Percentiles rank a stretch among this genome's conserved stretches.
phyloP scores from a whole-genome alignment of 78 protist genomes.

The Capsaspora owczarzaki region DNA sequence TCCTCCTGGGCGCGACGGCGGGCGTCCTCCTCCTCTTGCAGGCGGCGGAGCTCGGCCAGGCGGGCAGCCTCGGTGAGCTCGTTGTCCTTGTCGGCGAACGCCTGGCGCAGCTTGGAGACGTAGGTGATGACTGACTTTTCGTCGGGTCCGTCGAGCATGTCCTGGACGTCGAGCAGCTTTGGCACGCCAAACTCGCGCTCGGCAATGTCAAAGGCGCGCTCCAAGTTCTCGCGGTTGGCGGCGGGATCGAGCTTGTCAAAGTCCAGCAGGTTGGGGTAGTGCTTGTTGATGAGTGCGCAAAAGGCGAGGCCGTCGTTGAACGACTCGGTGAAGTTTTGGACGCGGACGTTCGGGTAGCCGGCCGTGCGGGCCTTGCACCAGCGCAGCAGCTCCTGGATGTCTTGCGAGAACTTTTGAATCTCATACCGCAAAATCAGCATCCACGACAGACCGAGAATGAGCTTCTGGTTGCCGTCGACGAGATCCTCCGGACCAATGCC shows the following conservation, averaged over 20 bases:
- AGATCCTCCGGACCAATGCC: conserved; percentile 30
- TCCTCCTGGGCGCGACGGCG: no score
- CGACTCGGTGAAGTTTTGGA: neutral
- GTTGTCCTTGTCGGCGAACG: conserved; percentile 10
- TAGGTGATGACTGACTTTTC: conserved; percentile 43
- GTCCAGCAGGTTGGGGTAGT: neutral
- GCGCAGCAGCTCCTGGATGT: neutral
- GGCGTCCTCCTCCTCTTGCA: no score
- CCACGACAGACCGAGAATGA: conserved; percentile 44
- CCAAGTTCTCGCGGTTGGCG: neutral
- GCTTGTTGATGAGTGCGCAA: neutral
- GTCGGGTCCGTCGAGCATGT: conserved; percentile 34
- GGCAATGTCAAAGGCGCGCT: conserved; percentile 17
- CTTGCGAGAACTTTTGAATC: neutral
- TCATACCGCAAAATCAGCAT: conserved; percentile 26
- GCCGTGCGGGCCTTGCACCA: neutral
- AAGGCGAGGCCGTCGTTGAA: neutral
- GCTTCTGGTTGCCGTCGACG: conserved; percentile 15
- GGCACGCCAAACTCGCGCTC: neutral
- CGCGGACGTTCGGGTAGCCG: neutral
- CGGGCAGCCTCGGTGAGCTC: no score
- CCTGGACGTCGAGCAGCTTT: conserved; percentile 7
- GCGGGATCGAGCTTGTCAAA: no score
- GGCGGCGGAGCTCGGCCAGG: no score
- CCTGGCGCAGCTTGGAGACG: conserved; percentile 9